A percentile compares a stretch with the other conserved stretches of the same genome.
These are phyloP conservation scores for Cyclotella choctawhatcheeana DNA, from an alignment of 108 stramenopile genomes.

Conservation along the genomic window DNA sequence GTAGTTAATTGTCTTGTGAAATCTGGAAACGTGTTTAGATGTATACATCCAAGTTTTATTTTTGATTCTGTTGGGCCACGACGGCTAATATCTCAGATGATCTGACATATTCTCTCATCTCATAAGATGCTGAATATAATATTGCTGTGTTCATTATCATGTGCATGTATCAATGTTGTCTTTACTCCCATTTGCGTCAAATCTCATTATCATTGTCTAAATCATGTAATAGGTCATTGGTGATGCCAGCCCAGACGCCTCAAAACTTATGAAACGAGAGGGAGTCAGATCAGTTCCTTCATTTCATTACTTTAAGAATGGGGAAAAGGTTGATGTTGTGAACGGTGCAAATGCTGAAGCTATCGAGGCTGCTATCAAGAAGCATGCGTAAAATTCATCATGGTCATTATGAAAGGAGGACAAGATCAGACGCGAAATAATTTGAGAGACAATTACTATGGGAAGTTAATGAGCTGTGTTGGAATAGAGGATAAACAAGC, in stretches of 20 bases:
- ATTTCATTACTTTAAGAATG: constrained; percentile 88
- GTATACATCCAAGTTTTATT: no score
- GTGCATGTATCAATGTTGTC: no score
- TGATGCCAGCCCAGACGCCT: constrained; percentile 80
- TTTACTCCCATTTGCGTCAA: not conserved
- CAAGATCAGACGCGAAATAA: not conserved
- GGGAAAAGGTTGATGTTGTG: constrained; percentile 89
- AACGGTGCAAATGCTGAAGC: constrained; percentile 92
- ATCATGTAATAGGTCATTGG: constrained; percentile 67
- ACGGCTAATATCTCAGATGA: no score
- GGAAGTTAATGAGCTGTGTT: not conserved
- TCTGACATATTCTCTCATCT: no score
- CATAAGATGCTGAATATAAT: no score
- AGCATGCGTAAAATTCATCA: constrained; percentile 67
- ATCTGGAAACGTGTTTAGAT: no score
- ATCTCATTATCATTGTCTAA: constrained; percentile 1
- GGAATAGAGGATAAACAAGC: not conserved
- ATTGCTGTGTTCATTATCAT: no score
- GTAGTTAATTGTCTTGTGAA: no score
- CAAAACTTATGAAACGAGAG: constrained; percentile 89
- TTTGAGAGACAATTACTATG: not conserved
- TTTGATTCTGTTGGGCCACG: no score
- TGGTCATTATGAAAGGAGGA: no score
- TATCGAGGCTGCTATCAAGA: constrained; percentile 86
- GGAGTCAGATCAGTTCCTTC: constrained; percentile 89